A percentile compares a stretch with the other conserved stretches of the same genome.
Conservation (phyloP, 1,139 yeast genomes). For the Yamadazyma kanchanaburiensis region DNA sequence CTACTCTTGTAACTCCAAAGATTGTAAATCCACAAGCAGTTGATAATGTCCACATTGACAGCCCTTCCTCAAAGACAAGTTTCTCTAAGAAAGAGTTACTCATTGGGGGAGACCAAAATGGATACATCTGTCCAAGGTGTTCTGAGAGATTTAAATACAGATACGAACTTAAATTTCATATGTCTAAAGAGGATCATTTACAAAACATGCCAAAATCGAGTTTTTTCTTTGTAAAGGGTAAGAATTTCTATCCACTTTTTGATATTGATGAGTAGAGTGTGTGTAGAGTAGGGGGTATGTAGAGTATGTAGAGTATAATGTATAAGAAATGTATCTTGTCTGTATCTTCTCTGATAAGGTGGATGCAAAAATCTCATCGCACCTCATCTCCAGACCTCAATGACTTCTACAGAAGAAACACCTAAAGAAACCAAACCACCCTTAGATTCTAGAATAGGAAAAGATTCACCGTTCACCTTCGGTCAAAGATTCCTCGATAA, state of each 20-base stretch:
- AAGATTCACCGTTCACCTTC: constrained; percentile 86
- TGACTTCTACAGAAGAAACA: constrained; percentile 1
- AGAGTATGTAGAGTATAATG: too few relatives aligned
- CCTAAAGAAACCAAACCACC: constrained; percentile 21
- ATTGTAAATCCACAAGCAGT: too few relatives aligned
- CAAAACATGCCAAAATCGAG: constrained; percentile 1
- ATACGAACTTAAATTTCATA: constrained; percentile 7
- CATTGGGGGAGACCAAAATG: too few relatives aligned
- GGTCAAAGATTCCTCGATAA: constrained; percentile 78
- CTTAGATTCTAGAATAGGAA: constrained; percentile 62
- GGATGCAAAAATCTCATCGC: constrained; percentile 1
- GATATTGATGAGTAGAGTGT: constrained; percentile 8
- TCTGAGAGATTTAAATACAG: constrained; percentile 2
- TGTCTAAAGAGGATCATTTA: constrained; percentile 1
- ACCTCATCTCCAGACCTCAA: constrained; percentile 8
- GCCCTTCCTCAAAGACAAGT: too few relatives aligned
- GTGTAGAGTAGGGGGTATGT: too few relatives aligned
- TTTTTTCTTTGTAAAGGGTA: constrained; percentile 2
- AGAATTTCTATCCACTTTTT: constrained; percentile 4
- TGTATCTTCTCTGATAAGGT: too few relatives aligned
- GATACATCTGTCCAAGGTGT: constrained; percentile 7
- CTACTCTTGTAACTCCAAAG: too few relatives aligned
- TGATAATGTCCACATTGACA: too few relatives aligned
- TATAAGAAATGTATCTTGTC: too few relatives aligned
- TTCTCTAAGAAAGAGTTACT: too few relatives aligned